These are phyloP conservation scores for Saccharomycopsis sp. DNA, from an alignment of 805 yeast genomes.

Conservation along the genomic window DNA sequence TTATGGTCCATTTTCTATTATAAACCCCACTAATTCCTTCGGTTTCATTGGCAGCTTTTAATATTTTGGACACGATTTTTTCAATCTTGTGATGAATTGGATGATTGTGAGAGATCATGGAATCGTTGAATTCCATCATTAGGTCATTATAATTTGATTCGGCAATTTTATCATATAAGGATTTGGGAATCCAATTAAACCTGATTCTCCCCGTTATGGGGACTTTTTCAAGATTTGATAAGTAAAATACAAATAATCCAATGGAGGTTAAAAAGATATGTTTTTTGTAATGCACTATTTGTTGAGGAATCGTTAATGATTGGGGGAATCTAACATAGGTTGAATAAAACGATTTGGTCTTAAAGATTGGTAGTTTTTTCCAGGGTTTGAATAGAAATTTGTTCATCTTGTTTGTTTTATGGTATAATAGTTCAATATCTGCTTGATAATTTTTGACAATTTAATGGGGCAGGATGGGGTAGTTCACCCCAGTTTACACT, in stretches of 20 bases:
- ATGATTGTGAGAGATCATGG: conserved; percentile 50
- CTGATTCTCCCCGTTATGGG: conserved; percentile 70
- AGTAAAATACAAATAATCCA: conserved; percentile 5
- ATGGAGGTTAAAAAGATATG: neutral
- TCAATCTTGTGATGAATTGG: conserved; percentile 49
- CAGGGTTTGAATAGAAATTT: too few species aligned
- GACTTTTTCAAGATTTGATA: conserved; percentile 51
- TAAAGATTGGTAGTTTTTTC: too few species aligned
- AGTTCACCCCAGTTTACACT: too few species aligned
- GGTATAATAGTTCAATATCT: too few species aligned
- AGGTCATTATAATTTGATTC: conserved; percentile 53
- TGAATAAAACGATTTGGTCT: too few species aligned
- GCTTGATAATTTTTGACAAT: too few species aligned
- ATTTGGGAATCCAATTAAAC: conserved; percentile 59
- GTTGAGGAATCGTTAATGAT: too few species aligned
- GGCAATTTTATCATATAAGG: conserved; percentile 55
- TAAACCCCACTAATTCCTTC: conserved; percentile 26
- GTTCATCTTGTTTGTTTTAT: too few species aligned
- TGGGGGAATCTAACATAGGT: too few species aligned
- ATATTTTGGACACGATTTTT: conserved; percentile 52
- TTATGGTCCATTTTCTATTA: conserved; percentile 63
- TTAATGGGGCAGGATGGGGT: too few species aligned
- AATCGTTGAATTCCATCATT: conserved; percentile 38
- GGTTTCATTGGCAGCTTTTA: too few species aligned
- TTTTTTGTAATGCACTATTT: too few species aligned